Evolutionary conservation across 1,139 yeast species (phyloP), one percentile per base, ranked within the genome.

Genomic region (Yamadazyma atlantica): DNA sequence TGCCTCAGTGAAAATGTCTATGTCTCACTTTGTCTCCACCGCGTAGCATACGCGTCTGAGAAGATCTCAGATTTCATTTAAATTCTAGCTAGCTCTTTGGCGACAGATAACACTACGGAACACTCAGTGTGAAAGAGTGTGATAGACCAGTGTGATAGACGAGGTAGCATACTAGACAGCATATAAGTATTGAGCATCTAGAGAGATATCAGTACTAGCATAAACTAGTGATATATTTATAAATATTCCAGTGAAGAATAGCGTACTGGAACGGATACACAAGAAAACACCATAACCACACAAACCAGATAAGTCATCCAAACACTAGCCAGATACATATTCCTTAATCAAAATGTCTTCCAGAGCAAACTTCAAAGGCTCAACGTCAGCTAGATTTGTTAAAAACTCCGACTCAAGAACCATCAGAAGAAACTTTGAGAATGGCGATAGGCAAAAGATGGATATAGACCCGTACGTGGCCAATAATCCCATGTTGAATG

Each of bases 381-480:
- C 82, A 1, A 60, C 69, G 1, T 62, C 81, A 5, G 84, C 82
- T 16, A 62, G 84, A 43, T 79, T 60, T 49, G 82, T 77, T 33
- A 78, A 75, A 58, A 78, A 71, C 36, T 39, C 43, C 36, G 37
- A 39, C 40, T 22, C 32, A 17, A 46, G 41, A 29, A 39, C 45
- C 23, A 36, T 42, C 29, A 35, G 46, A 38, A 33, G 42, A 35
- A 34, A 47, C 33, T 44, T 42, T 44, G 34, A 39, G 31, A 41
- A 37, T 40, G 40, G 32, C 10, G 39, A 45, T 11, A 37, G 31
- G 16, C 41, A 42, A 30, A 41, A 40, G 9, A 40, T 51, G 22
- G 58, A 43, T 11, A 44, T 54, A 15, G 61, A 58, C 36, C 62
- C 64, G 1, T 46, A 51, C 28, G 45, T 51, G 10, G 60, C 62